Evolutionary conservation across 495 filamentous ascomycete genomes (phyloP), one percentile per base, ranked within the genome.

Genomic region (Penicillium parvum): DNA sequence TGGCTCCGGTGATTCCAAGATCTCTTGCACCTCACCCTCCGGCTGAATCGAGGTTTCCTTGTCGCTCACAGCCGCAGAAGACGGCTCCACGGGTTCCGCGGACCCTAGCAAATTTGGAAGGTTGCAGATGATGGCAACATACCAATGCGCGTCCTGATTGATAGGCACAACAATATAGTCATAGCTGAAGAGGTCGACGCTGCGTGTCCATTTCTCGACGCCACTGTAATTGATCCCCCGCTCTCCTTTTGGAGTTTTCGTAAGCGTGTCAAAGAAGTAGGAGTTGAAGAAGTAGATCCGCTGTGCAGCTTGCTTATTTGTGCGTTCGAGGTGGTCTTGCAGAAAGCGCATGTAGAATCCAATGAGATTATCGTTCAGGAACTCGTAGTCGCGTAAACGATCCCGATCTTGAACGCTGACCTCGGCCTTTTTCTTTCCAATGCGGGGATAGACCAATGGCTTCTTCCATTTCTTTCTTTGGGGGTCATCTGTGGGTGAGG

Each of bases 111-210:
- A 76, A 50, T 41, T 76, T 66, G 45, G 83, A 3, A 91, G 74
- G 55, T 97, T 96, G 78, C 88, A 95, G 22, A 97, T 96, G 42
- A 98, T 90, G 9, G 89, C 92, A 54, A 96, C 67, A 65, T 92
- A 97, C 92, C 92, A 98, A 60, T 98, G 92, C 14, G 68, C 67
- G 55, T 76, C 65, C 50, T 96, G 86, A 56, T 95, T 91, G 60
- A 98, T 86, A 0, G 92, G 92, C 11, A 98, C 85, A 4, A 97
- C 73, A 29, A 97, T 80, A 56, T 87, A 97, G 56, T 96, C 88
- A 47, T 86, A 86, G 18, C 74, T 76, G 55, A 97, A 87, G 9
- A 97, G 61, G 57, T 98, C 86, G 3, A 92, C 80, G 50, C 80
- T 87, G 5, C 86, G 68, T 1, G 94, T 97, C 92, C 92, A 98